A percentile compares a stretch with the other conserved stretches of the same genome.
Conservation (phyloP, 345 rosid genomes). For the Noccaea bulbosa region DNA sequence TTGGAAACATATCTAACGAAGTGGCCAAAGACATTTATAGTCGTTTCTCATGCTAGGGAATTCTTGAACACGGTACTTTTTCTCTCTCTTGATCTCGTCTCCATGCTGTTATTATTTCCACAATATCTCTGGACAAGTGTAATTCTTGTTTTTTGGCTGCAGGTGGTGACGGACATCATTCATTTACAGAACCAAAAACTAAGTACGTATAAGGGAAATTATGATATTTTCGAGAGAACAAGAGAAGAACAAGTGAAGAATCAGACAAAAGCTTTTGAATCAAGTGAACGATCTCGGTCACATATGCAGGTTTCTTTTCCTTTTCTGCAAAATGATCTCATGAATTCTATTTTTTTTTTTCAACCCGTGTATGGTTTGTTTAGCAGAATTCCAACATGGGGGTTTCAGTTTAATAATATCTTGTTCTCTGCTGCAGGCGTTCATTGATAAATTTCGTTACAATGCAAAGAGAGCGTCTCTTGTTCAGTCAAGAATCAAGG, state of each 20-base stretch:
- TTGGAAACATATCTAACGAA: constrained; percentile 88
- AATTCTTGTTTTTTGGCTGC: constrained; percentile 38
- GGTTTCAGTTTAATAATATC: constrained; percentile 24
- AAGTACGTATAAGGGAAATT: constrained; percentile 77
- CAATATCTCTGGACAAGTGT: constrained; percentile 25
- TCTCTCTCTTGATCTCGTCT: constrained; percentile 19
- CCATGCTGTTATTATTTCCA: constrained; percentile 22
- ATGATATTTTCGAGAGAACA: constrained; percentile 89
- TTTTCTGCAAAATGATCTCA: constrained; percentile 8
- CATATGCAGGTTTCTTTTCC: constrained; percentile 85
- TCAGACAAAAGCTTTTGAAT: constrained; percentile 88
- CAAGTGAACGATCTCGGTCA: constrained; percentile 77
- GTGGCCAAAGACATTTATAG: constrained; percentile 98
- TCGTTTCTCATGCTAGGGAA: constrained; percentile 98
- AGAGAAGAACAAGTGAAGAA: constrained; percentile 85
- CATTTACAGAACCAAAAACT: constrained; percentile 89
- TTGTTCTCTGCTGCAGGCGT: constrained; percentile 61
- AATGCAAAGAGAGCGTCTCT: constrained; percentile 99
- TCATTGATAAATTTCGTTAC: constrained; percentile 97
- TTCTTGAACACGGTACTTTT: constrained; percentile 82
- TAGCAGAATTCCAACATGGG: constrained; percentile 17
- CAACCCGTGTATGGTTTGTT: constrained; percentile 16
- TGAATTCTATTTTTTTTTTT: constrained; percentile 20
- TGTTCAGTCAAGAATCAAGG: constrained; percentile 99
- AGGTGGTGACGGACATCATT: constrained; percentile 98